Evolutionary conservation across 306 rosid species (phyloP), one percentile per base, ranked within the genome.

Genomic region (Prosopis cineraria): DNA sequence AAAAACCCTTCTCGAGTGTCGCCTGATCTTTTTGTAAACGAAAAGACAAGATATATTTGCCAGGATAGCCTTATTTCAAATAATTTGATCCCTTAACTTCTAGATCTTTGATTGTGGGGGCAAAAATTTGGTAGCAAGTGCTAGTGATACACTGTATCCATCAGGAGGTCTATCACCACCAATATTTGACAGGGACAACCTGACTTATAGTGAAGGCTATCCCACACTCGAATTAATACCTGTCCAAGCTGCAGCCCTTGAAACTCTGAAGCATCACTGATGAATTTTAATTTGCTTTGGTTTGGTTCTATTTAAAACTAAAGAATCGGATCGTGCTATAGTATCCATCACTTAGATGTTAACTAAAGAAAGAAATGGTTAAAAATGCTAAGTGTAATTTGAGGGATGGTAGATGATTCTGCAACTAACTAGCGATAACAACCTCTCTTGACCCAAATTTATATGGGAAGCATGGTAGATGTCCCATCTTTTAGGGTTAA

Each of bases 51-150:
- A n/a, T n/a, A 31, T 34, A 11, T 71, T 60, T 79, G 44, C 36
- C 55, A 24, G 50, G 39, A 78, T 33, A 44, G 5, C 64, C 39
- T 56, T 77, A 25, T 48, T 44, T 45, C 63, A 24, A 70, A 70
- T 31, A 13, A 13, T 44, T 70, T 44, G 43, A 34, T 52, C 36
- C 59, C 45, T 14, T 22, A 70, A 9, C 19, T 47, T 70, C 60
- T 29, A 55, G 39, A 79, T 52, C 52, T 16, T 20, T 19, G 63
- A 70, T 69, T 39, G 74, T 40, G 34, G 43, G 52, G 63, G 24
- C 31, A 37, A 53, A 67, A 13, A 37, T 52, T 27, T 77, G 68
- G 56, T 27, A 39, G 75, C 68, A 19, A 53, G 75, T 30, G 56
- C 43, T 36, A 37, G 55, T 73, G 47, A 40, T 29, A 55, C 16